Evolutionary conservation across 139 green algal species (phyloP), one percentile per base, ranked within the genome.

Genomic region (Coelastrella sp.): DNA sequence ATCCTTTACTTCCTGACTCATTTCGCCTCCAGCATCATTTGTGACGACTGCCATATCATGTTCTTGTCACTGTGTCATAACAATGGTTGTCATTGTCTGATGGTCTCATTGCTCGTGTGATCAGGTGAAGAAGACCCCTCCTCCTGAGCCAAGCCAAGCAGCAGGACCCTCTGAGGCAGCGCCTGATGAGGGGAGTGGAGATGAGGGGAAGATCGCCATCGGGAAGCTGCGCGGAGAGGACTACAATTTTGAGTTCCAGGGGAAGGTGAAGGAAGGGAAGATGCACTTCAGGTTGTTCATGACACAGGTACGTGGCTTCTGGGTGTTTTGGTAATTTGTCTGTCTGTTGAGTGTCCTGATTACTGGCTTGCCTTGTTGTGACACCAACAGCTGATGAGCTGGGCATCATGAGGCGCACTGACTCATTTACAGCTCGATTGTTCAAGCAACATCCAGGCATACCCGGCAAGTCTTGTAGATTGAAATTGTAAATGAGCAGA

Each of bases 251-350:
- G 90, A 95, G 84, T 98, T 98, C 72, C 90, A 90, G 7, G 91
- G 95, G 78, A 92, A 92, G 83, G 87, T 86, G 32, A 88, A 90
- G 41, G 93, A 96, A 13, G 92, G 91, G 69, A 97, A 97, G 90
- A 92, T 98, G 74, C 92, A 97, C 85, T 96, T 98, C 87, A 86
- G 93, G 27, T 89, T 98, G 27, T 85, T 94, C 69, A 97, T 98
- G 95, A 93, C 89, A 1, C 88, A 92, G 69, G 87, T 67, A 30
- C 9, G 75, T 34, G 32, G 45, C 11, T 9, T 57, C 11, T 13
- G 11, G 45, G 45, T 57, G 45, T 13, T 23, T 23, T 57, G 45
- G 11, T 57, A 13, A 23, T 9, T 23, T 57, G 45, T 13, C 11
- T 9, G 11, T 9, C 45, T 57, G 11, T 57, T 9, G 45, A 13